Evolutionary conservation across 1,284 basidiomycete species (phyloP).

Genomic region (Melampsora americana): DNA sequence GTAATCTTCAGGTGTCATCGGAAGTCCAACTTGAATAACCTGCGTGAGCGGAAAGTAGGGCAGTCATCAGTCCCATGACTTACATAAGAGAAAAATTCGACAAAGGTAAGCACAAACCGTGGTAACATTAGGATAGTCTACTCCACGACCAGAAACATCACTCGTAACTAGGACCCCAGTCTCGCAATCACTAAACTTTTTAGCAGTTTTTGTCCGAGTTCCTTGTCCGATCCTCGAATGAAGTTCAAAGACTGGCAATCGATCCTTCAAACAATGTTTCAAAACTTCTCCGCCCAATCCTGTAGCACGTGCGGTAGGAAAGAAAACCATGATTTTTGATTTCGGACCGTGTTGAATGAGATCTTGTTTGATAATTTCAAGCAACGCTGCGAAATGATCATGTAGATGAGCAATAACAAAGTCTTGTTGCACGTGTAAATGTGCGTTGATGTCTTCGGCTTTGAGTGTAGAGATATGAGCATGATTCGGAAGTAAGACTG

Average conservation of each 20-base stretch:
- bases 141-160: constrained; percentile 84
- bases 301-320: constrained; percentile 67
- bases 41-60: constrained; percentile 56
- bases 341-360: constrained; percentile 48
- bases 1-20: constrained; percentile 56
- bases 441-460: constrained; percentile 65
- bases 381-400: constrained; percentile 58
- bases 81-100: neutral
- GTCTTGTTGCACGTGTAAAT: constrained; percentile 66
- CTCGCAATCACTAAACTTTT: constrained; percentile 60
- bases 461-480: constrained; percentile 65
- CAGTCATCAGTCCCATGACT: neutral
- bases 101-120: constrained; percentile 15
- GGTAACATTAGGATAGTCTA: constrained; percentile 71
- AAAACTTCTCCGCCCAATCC: constrained; percentile 60
- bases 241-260: constrained; percentile 50
- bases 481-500: constrained; percentile 60
- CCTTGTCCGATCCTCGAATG: constrained; percentile 60
- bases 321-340: constrained; percentile 63
- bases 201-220: constrained; percentile 59
- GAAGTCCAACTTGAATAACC: constrained; percentile 62
- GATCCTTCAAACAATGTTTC: constrained; percentile 50
- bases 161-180: constrained; percentile 74
- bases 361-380: constrained; percentile 55
- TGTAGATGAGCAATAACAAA: constrained; percentile 57